A percentile compares a stretch with the other conserved stretches of the same genome.
phyloP scores from a whole-genome alignment of 78 protist species.

The Dictyostelium capitatum region DNA sequence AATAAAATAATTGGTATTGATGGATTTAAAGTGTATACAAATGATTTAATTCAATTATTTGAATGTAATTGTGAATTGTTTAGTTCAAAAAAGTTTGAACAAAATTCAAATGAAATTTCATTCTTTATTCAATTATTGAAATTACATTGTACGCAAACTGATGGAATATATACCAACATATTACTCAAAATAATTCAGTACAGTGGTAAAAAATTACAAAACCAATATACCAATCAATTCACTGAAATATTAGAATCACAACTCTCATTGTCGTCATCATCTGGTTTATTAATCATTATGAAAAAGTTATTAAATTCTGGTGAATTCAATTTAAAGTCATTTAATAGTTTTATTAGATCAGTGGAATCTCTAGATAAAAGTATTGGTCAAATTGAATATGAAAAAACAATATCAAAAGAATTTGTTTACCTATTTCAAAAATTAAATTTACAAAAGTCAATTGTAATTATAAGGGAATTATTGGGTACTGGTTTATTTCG shows the following conservation, averaged over 20 bases:
- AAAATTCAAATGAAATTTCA: not conserved
- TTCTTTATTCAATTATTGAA: not conserved
- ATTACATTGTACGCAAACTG: no score
- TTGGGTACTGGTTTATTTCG: not conserved
- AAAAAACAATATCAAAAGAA: not conserved
- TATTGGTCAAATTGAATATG: not conserved
- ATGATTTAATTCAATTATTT: not conserved
- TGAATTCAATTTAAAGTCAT: not conserved
- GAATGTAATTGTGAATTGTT: not conserved
- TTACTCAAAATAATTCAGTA: not conserved
- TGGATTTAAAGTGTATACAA: not conserved
- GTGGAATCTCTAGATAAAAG: not conserved
- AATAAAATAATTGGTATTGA: not conserved
- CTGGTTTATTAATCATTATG: no score
- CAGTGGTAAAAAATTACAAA: slow-evolving; percentile 4
- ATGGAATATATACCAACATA: no score
- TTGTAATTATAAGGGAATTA: not conserved
- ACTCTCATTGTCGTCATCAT: no score
- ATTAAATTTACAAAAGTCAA: not conserved
- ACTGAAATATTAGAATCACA: not conserved
- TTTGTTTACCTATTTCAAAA: not conserved
- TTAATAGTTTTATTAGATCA: not conserved
- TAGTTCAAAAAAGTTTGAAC: not conserved
- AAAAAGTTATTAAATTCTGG: not conserved
- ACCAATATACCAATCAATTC: not conserved